Conservation (phyloP, 2,329 filamentous ascomycete species). For the Microascus cirrosus region DNA sequence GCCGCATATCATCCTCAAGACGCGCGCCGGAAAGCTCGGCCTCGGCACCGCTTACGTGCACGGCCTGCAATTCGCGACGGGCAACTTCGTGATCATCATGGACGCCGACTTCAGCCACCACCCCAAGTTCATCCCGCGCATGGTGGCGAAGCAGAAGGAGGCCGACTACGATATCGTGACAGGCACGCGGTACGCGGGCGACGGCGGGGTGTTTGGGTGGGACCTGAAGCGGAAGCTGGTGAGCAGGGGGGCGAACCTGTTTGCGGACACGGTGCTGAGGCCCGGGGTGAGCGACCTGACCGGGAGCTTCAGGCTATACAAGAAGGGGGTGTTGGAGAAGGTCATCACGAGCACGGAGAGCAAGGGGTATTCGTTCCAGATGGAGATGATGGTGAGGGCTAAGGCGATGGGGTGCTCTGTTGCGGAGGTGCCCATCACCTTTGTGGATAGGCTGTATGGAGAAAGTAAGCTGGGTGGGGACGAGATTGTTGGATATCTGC, state of each 20-base stretch:
- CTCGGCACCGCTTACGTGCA: constrained; percentile 94
- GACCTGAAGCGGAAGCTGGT: constrained; percentile 85
- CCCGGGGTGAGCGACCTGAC: constrained; percentile 94
- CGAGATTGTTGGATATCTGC: constrained; percentile 94
- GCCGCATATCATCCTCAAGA: constrained; percentile 70
- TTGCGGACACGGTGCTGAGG: constrained; percentile 86
- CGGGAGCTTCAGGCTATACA: constrained; percentile 89
- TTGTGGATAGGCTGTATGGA: constrained; percentile 90
- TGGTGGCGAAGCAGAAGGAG: constrained; percentile 71
- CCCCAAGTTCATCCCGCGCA: constrained; percentile 94
- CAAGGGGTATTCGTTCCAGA: constrained; percentile 98
- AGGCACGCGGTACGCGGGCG: constrained; percentile 82
- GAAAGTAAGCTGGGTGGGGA: constrained; percentile 90
- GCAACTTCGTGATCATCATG: constrained; percentile 99
- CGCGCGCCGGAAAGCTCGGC: constrained; percentile 90
- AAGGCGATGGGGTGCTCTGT: constrained; percentile 94
- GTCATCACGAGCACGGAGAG: constrained; percentile 85
- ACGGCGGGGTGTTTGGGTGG: constrained; percentile 91
- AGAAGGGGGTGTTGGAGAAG: constrained; percentile 78
- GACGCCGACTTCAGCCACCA: constrained; percentile 99
- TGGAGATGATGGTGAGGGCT: constrained; percentile 98
- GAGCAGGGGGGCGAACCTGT: constrained; percentile 80
- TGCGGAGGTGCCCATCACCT: constrained; percentile 89
- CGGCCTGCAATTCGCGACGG: constrained; percentile 77
- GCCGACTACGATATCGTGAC: constrained; percentile 93